Evolutionary conservation across 768 basidiomycete species (phyloP).

Genomic region (Exsudoporus frostii): DNA sequence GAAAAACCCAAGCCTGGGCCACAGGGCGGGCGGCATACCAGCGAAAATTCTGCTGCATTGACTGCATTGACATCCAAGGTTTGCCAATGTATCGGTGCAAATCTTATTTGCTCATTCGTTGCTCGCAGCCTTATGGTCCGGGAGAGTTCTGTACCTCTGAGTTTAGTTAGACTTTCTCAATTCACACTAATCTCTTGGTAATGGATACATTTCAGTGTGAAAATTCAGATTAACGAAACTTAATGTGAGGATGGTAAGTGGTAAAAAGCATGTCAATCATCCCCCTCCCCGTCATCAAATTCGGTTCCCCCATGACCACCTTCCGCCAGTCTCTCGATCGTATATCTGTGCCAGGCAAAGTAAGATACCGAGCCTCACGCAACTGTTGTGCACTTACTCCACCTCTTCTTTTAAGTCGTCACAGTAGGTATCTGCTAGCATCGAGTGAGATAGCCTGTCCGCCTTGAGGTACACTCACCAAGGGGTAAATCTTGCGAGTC

Average conservation of each 20-base stretch:
- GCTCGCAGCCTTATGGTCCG: slow-evolving; percentile 81
- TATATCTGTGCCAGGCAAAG: slow-evolving; percentile 45
- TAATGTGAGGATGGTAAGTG: neutral
- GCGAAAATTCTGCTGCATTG: slow-evolving; percentile 90
- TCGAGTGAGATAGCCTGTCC: neutral
- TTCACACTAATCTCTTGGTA: neutral
- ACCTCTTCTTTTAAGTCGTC: slow-evolving; percentile 84
- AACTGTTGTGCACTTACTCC: slow-evolving; percentile 47
- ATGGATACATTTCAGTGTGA: neutral
- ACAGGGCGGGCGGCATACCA: slow-evolving; percentile 80
- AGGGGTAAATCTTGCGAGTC: slow-evolving; percentile 73
- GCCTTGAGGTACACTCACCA: slow-evolving; percentile 42
- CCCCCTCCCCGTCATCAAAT: slow-evolving; percentile 80
- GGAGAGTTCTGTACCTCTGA: slow-evolving; percentile 86
- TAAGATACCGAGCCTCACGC: slow-evolving; percentile 1
- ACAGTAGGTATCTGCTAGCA: slow-evolving; percentile 68
- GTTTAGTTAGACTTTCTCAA: slow-evolving; percentile 55
- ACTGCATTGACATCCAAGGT: slow-evolving; percentile 79
- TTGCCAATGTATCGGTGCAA: slow-evolving; percentile 9
- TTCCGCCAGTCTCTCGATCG: slow-evolving; percentile 67
- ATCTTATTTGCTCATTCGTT: slow-evolving; percentile 8
- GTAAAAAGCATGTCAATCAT: slow-evolving; percentile 50
- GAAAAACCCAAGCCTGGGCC: slow-evolving; percentile 92
- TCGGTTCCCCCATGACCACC: slow-evolving; percentile 68
- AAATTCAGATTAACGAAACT: neutral